phyloP scores from a whole-genome alignment of 1,284 basidiomycete genomes.

The Cutaneotrichosporon cyanovorans region DNA sequence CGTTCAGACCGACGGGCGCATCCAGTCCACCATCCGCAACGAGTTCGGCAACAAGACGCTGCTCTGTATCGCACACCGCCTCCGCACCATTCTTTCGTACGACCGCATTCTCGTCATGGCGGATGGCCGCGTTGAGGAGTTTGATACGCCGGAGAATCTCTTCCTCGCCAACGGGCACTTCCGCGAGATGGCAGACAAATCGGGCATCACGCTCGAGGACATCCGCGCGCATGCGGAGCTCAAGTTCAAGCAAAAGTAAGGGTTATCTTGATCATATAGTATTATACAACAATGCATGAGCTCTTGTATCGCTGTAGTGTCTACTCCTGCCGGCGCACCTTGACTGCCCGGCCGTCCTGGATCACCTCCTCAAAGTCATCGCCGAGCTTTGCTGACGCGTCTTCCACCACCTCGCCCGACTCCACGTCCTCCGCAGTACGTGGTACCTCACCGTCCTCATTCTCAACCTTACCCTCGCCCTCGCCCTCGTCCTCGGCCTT shows the following conservation, averaged over 20 bases:
- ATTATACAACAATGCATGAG: background rate
- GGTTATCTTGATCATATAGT: background rate
- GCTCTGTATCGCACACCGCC: slow-evolving; percentile 60
- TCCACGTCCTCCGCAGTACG: slow-evolving; percentile 11
- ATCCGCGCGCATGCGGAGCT: slow-evolving; percentile 36
- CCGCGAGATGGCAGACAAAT: slow-evolving; percentile 65
- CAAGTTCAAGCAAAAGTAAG: slow-evolving; percentile 1
- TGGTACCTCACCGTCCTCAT: slow-evolving; percentile 10
- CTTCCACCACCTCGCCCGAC: slow-evolving; percentile 16
- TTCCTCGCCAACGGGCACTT: slow-evolving; percentile 68
- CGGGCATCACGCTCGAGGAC: slow-evolving; percentile 60
- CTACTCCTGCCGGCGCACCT: slow-evolving; percentile 17
- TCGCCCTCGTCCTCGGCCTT: slow-evolving; percentile 12
- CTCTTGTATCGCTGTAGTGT: background rate
- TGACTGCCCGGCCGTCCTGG: slow-evolving; percentile 14
- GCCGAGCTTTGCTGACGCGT: slow-evolving; percentile 12
- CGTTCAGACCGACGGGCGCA: slow-evolving; percentile 62
- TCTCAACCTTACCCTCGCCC: slow-evolving; percentile 13
- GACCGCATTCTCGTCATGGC: slow-evolving; percentile 67
- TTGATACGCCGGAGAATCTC: slow-evolving; percentile 67
- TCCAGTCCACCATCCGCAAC: slow-evolving; percentile 60
- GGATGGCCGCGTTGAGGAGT: slow-evolving; percentile 61
- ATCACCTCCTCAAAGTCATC: slow-evolving; percentile 18
- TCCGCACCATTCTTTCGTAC: slow-evolving; percentile 72
- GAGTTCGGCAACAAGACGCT: slow-evolving; percentile 60